Base-by-base conservation (phyloP, 345 rosid species). In the Mangifera indica region DNA sequence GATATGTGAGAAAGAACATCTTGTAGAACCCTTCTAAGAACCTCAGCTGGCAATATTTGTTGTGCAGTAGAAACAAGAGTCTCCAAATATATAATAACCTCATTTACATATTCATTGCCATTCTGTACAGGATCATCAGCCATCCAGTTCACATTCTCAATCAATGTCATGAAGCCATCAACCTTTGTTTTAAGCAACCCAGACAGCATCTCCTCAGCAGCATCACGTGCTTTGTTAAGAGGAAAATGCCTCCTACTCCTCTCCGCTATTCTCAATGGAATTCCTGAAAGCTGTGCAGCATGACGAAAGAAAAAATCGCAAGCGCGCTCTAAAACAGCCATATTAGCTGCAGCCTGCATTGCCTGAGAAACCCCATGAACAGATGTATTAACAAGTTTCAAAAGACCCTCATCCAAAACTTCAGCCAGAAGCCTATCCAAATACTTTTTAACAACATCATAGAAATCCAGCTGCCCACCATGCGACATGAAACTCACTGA, bases 91-190 rank as follows among this genome's bases (percentile, higher is more conserved):
- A 95, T 89, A 64, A 91, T 75, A 67, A 95, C 98, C 79, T 95
- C 99, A 76, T 89, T 95, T 80, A 88, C 96, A 81, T 92, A 95
- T 74, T 95, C 99, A 59, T 95, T 95, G 45, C 99, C 98, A 63
- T 81, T 87, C 76, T 85, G 89, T 34, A 82, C 78, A 55, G 86
- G 81, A 54, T 92, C 97, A 58, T 95, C 99, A n/a, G 89, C 81
- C 90, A 83, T 87, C 99, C 99, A 95, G 63, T 91, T 95, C 61
- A 95, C 98, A 59, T 95, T 95, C 86, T 95, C 99, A 17, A 95
- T 84, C 81, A 95, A 76, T 6, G 84, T 72, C 97, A 91, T 87
- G 83, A 92, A 95, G n/a, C 98, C 93, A 64, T 91, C 96, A 54
- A 88, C 93, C 88, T 95, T 92, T 62, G 74, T 77, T 76, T 92